Evolutionary conservation across 1,284 basidiomycete species (phyloP).

Genomic region (Ceratorhiza oryzae-sativae): DNA sequence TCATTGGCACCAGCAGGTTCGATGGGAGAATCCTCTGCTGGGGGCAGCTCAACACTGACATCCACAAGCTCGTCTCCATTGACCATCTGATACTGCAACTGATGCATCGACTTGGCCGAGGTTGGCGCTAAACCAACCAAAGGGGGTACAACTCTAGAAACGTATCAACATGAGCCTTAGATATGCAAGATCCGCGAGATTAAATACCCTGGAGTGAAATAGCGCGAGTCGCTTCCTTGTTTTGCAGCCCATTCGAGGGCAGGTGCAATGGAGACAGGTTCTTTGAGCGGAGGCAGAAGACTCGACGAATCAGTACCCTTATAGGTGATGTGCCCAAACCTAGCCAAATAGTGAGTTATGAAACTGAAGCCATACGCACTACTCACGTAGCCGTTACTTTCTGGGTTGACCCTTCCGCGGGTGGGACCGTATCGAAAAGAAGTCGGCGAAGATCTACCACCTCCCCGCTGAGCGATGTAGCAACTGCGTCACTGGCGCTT

Average conservation of each 20-base stretch:
- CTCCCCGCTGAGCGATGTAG: background rate
- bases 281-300: background rate
- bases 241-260: conserved; percentile 17
- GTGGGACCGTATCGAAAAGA: background rate
- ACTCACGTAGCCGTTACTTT: conserved; percentile 17
- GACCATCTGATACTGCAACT: conserved; percentile 23
- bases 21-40: background rate
- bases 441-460: background rate
- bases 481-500: background rate
- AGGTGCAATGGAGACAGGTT: background rate
- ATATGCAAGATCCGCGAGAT: background rate
- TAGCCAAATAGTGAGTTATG: background rate
- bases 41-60: conserved; percentile 22
- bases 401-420: background rate
- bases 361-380: background rate
- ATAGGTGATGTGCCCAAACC: conserved; percentile 27
- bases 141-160: conserved; percentile 12
- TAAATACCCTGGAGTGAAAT: conserved; percentile 21
- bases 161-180: background rate
- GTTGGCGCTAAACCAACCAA: background rate
- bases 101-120: background rate
- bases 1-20: background rate
- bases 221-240: background rate
- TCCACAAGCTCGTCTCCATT: conserved; percentile 6
- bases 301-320: background rate